Conservation (phyloP, 2,329 filamentous ascomycete species). For the Microcyclosporella mali region DNA sequence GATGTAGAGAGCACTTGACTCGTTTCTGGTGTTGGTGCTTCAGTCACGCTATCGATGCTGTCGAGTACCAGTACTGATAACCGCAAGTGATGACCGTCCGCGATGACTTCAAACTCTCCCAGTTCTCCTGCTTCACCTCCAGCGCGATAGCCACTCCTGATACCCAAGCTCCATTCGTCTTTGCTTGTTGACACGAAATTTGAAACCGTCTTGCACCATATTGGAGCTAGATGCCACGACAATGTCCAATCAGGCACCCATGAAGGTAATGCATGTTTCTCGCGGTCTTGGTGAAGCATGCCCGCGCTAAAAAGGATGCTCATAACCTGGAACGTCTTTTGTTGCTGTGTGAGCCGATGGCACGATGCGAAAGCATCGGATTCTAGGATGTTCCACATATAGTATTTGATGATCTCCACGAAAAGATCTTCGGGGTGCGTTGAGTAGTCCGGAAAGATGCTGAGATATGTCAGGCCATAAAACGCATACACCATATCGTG, state of each 20-base stretch:
- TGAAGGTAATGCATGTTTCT: slow-evolving; percentile 24
- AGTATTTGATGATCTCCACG: slow-evolving; percentile 23
- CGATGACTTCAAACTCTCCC: slow-evolving; percentile 24
- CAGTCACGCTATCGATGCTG: slow-evolving; percentile 22
- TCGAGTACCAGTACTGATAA: slow-evolving; percentile 25
- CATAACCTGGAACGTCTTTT: slow-evolving; percentile 25
- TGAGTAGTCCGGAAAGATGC: slow-evolving; percentile 22
- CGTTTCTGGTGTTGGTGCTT: slow-evolving; percentile 18
- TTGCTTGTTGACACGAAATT: slow-evolving; percentile 19
- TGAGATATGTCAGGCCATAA: slow-evolving; percentile 24
- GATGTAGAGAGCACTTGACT: slow-evolving; percentile 11
- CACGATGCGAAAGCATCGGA: slow-evolving; percentile 21
- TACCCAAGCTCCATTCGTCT: slow-evolving; percentile 23
- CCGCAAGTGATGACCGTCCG: slow-evolving; percentile 17
- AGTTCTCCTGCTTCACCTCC: slow-evolving; percentile 17
- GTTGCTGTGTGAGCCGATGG: slow-evolving; percentile 20
- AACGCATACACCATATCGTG: slow-evolving; percentile 30
- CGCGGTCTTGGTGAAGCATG: slow-evolving; percentile 24
- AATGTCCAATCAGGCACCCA: slow-evolving; percentile 33
- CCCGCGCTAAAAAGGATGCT: slow-evolving; percentile 29
- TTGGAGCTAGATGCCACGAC: slow-evolving; percentile 25
- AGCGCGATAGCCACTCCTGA: slow-evolving; percentile 23
- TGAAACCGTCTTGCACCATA: slow-evolving; percentile 23
- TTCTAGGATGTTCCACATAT: slow-evolving; percentile 23
- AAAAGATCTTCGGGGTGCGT: slow-evolving; percentile 19